A percentile compares a stretch with the other conserved stretches of the same genome.
These are phyloP conservation scores for Mycena amicta DNA, from an alignment of 768 basidiomycete genomes.

Conservation along the genomic window DNA sequence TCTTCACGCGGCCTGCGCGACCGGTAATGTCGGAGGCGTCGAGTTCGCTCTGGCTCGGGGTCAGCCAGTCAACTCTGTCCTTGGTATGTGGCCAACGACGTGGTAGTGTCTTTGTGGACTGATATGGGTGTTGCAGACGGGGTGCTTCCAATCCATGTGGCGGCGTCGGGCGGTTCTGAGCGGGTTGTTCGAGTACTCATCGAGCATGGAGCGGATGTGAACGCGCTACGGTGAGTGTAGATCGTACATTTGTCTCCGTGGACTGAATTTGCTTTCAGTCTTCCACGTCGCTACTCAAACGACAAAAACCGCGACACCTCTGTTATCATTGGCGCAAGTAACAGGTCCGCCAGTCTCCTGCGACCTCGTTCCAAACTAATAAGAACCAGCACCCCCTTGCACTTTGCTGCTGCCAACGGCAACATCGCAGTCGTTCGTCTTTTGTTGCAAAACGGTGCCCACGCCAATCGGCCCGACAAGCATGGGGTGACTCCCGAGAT, in stretches of 20 bases:
- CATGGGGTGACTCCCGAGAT: slow-evolving; percentile 87
- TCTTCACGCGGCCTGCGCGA: slow-evolving; percentile 74
- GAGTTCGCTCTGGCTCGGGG: slow-evolving; percentile 92
- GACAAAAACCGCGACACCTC: slow-evolving; percentile 67
- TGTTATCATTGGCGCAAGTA: slow-evolving; percentile 78
- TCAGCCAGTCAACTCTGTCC: slow-evolving; percentile 94
- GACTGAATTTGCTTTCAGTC: slow-evolving; percentile 40
- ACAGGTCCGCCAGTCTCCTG: slow-evolving; percentile 41
- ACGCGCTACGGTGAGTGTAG: slow-evolving; percentile 78
- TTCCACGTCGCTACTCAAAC: slow-evolving; percentile 74
- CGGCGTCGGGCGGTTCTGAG: slow-evolving; percentile 87
- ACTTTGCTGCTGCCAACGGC: slow-evolving; percentile 96
- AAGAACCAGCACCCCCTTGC: slow-evolving; percentile 68
- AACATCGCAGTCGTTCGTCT: slow-evolving; percentile 77
- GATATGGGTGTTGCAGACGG: slow-evolving; percentile 48
- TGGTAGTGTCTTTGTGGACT: not conserved
- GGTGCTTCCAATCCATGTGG: slow-evolving; percentile 95
- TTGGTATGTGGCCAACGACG: slow-evolving; percentile 40
- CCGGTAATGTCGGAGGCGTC: slow-evolving; percentile 90
- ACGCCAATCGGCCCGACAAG: slow-evolving; percentile 83
- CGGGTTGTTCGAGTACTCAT: slow-evolving; percentile 87
- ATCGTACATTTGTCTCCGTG: slow-evolving; percentile 15
- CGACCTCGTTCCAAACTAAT: not conserved
- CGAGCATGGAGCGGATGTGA: slow-evolving; percentile 96
- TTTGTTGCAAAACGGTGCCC: slow-evolving; percentile 84